Conservation (phyloP, 1,284 basidiomycete species). For the Grifola frondosa region DNA sequence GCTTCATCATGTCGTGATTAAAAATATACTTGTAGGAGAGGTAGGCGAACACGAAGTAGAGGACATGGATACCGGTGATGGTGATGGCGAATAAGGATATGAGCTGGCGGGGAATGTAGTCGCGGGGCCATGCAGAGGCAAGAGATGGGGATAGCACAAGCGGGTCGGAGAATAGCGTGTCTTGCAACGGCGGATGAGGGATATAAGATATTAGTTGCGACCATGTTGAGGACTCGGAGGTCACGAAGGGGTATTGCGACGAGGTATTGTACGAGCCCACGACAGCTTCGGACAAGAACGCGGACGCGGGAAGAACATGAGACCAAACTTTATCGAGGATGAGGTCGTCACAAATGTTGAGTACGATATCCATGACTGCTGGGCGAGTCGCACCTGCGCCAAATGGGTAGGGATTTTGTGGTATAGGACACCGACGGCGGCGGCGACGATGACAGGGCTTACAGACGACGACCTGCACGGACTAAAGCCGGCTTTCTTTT, state of each 20-base stretch:
- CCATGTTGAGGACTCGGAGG: conserved; percentile 43
- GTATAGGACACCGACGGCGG: conserved; percentile 1
- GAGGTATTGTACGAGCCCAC: conserved; percentile 32
- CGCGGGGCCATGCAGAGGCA: conserved; percentile 75
- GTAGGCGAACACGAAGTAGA: conserved; percentile 87
- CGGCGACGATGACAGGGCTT: conserved; percentile 3
- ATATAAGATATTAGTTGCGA: conserved; percentile 53
- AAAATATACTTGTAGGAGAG: conserved; percentile 88
- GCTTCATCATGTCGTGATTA: conserved; percentile 95
- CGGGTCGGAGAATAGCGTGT: conserved; percentile 33
- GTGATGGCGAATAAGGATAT: conserved; percentile 78
- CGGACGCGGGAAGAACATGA: conserved; percentile 67
- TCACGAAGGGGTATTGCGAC: conserved; percentile 33
- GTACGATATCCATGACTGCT: conserved; percentile 77
- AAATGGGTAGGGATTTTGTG: no score
- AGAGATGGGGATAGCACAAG: conserved; percentile 30
- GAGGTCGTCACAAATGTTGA: conserved; percentile 71
- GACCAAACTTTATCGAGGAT: conserved; percentile 82
- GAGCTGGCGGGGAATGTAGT: conserved; percentile 78
- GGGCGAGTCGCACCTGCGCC: no score
- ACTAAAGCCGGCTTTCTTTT: no score
- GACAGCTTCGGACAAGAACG: conserved; percentile 40
- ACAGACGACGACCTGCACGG: not conserved
- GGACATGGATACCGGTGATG: conserved; percentile 73
- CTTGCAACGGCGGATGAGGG: conserved; percentile 54